These are phyloP conservation scores for Vachellia pachyceras DNA, from an alignment of 306 rosid species.

Conservation along the genomic window DNA sequence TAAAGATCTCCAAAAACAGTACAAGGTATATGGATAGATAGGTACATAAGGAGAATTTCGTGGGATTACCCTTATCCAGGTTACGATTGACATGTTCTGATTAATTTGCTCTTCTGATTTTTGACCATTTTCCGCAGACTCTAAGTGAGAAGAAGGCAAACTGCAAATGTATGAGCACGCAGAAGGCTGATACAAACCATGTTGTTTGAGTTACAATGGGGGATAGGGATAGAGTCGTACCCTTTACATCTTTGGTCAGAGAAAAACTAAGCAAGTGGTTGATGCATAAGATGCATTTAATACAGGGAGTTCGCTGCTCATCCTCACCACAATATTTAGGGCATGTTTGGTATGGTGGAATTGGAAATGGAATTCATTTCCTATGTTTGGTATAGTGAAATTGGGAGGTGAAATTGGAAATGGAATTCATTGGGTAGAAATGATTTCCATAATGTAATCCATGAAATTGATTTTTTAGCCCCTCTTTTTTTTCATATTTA, in stretches of 20 bases:
- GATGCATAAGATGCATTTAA: slow-evolving; percentile 18
- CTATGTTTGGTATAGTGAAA: no score
- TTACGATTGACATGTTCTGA: slow-evolving; percentile 11
- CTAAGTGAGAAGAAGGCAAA: slow-evolving; percentile 67
- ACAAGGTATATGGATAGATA: slow-evolving; percentile 55
- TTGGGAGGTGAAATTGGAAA: no score
- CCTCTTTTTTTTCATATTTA: no score
- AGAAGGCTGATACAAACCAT: slow-evolving; percentile 53
- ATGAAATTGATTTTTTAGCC: no score
- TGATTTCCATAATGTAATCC: no score
- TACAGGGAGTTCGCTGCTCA: slow-evolving; percentile 19
- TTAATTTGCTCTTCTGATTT: slow-evolving; percentile 6
- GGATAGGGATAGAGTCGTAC: slow-evolving; percentile 11
- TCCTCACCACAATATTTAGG: slow-evolving; percentile 22
- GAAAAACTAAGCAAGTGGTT: slow-evolving; percentile 20
- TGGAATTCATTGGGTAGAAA: no score
- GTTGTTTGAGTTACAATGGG: slow-evolving; percentile 48
- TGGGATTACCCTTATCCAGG: neutral
- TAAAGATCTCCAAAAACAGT: slow-evolving; percentile 89
- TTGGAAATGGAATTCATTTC: no score
- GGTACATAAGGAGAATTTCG: slow-evolving; percentile 3
- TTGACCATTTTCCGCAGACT: slow-evolving; percentile 51
- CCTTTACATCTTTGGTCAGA: neutral
- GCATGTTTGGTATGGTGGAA: no score
- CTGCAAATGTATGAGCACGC: slow-evolving; percentile 71